A percentile compares a stretch with the other conserved stretches of the same genome.
Conservation (phyloP, 805 yeast genomes). For the Saccharomycopsis sp. region DNA sequence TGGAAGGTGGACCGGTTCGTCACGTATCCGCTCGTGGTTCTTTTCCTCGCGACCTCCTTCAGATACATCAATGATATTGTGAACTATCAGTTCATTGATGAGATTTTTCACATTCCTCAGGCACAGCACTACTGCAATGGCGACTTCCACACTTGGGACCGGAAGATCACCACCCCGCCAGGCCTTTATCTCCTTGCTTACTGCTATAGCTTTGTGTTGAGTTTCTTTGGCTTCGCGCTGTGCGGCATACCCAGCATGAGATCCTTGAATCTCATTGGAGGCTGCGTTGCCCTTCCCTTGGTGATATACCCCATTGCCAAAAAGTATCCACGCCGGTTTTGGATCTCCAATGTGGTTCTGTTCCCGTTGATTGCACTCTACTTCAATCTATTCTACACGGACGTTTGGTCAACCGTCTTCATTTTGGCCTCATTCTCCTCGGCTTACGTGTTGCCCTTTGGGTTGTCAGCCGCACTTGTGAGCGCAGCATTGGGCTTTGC, state of each 20-base stretch:
- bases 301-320: slow-evolving; percentile 33
- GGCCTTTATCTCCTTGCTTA: slow-evolving; percentile 60
- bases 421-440: slow-evolving; percentile 47
- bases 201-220: slow-evolving; percentile 26
- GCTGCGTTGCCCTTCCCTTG: slow-evolving; percentile 43
- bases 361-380: slow-evolving; percentile 70
- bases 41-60: slow-evolving; percentile 10
- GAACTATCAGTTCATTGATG: slow-evolving; percentile 39
- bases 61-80: too few relatives aligned
- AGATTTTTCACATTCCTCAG: slow-evolving; percentile 78
- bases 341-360: slow-evolving; percentile 36
- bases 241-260: slow-evolving; percentile 38
- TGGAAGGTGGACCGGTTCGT: slow-evolving; percentile 5
- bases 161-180: slow-evolving; percentile 94
- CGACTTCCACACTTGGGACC: slow-evolving; percentile 64
- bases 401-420: slow-evolving; percentile 79
- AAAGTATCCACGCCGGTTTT: slow-evolving; percentile 35
- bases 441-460: slow-evolving; percentile 30
- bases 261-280: slow-evolving; percentile 58
- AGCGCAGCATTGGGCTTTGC: slow-evolving; percentile 50
- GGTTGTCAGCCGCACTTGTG: slow-evolving; percentile 24
- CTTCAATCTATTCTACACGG: slow-evolving; percentile 80
- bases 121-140: slow-evolving; percentile 57
- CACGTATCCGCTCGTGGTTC: slow-evolving; percentile 7
- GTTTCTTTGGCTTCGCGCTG: slow-evolving; percentile 20